A percentile compares a stretch with the other conserved stretches of the same genome.
Evolutionary conservation across 257 asterid species (phyloP).

Genomic region (Forsythia viridissima): DNA sequence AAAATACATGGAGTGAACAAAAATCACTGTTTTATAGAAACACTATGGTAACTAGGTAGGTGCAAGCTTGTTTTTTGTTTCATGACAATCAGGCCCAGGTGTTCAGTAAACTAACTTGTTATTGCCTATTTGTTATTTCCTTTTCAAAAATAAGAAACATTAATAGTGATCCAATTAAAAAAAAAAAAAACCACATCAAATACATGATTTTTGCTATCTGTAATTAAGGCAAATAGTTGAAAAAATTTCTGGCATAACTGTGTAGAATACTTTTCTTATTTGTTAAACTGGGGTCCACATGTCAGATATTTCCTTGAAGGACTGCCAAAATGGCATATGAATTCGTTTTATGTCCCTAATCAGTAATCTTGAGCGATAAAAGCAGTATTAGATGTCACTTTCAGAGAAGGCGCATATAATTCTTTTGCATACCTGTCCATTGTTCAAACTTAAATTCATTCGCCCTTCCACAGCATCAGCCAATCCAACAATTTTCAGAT

Average conservation of each 20-base stretch:
- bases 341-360: neutral
- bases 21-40: neutral
- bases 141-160: neutral
- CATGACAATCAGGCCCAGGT: conserved; percentile 15
- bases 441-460: conserved; percentile 57
- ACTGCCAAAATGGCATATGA: neutral
- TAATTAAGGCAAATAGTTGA: conserved; percentile 5
- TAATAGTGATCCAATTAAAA: neutral
- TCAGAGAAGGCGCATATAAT: conserved; percentile 9
- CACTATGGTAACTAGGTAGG: conserved; percentile 1
- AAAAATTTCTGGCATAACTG: neutral
- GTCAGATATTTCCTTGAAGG: neutral
- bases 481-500: conserved; percentile 63
- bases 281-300: neutral
- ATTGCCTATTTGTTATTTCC: conserved; percentile 4
- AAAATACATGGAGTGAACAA: neutral
- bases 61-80: conserved; percentile 11
- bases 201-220: neutral
- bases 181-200: neutral
- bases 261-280: neutral
- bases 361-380: neutral
- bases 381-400: neutral
- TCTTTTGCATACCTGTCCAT: conserved; percentile 61
- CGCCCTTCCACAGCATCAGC: conserved; percentile 88
- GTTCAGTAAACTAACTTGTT: neutral